Conservation (phyloP, 2,329 filamentous ascomycete genomes). For the Teratosphaeria epicoccoides region DNA sequence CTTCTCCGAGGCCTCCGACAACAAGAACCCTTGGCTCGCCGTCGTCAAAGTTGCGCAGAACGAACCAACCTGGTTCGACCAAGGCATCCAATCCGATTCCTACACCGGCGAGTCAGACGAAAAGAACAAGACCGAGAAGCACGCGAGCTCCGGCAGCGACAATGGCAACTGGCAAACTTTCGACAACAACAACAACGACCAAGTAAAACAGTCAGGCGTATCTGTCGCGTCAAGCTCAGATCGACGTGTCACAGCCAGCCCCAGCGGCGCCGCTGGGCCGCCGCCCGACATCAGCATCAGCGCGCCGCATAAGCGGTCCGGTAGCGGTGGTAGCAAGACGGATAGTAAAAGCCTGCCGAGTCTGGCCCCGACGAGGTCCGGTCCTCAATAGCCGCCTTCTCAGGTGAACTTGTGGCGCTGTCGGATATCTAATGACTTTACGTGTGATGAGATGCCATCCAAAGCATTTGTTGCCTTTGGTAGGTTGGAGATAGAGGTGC, state of each 20-base stretch:
- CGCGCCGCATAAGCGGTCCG: background rate
- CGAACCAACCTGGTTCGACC: conserved; percentile 1
- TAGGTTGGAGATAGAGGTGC: background rate
- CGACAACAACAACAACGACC: background rate
- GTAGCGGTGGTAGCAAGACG: background rate
- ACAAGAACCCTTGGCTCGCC: conserved; percentile 1
- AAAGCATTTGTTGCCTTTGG: background rate
- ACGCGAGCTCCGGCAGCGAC: background rate
- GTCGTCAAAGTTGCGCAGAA: conserved; percentile 1
- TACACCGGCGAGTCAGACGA: background rate
- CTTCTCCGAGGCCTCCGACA: conserved; percentile 37
- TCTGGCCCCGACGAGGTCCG: background rate
- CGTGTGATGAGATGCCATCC: background rate
- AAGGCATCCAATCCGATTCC: background rate
- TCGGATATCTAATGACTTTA: background rate
- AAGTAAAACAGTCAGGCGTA: no score
- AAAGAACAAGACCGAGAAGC: background rate
- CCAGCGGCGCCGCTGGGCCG: background rate
- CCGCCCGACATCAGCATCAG: background rate
- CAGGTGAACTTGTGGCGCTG: background rate
- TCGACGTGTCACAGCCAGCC: background rate
- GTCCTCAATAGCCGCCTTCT: background rate
- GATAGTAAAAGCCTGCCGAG: background rate
- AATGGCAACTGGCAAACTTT: background rate
- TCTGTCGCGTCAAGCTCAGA: background rate